These are phyloP conservation scores for Cerrena zonata DNA, from an alignment of 1,284 basidiomycete genomes.

Conservation along the genomic window DNA sequence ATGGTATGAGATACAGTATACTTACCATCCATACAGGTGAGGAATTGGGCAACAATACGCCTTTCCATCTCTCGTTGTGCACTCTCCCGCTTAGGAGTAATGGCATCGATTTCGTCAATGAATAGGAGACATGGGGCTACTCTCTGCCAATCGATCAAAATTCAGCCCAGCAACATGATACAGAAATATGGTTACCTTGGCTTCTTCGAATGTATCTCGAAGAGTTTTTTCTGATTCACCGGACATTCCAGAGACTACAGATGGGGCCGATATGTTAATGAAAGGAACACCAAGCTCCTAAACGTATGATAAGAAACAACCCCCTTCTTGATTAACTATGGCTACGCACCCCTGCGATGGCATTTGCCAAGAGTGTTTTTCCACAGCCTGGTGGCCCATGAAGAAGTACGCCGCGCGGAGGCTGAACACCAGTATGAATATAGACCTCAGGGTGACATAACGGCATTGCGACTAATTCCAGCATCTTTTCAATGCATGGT, in stretches of 20 bases:
- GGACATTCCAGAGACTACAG: constrained; percentile 94
- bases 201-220: constrained; percentile 93
- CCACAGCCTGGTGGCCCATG: constrained; percentile 97
- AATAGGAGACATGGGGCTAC: constrained; percentile 87
- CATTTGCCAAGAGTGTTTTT: constrained; percentile 87
- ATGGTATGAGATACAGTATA: constrained; percentile 5
- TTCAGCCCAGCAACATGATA: constrained; percentile 1
- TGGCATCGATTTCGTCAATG: constrained; percentile 97
- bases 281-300: constrained; percentile 90
- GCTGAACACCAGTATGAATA: constrained; percentile 85
- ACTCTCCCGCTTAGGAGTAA: constrained; percentile 94
- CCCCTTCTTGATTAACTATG: not conserved
- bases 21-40: constrained; percentile 95
- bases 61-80: constrained; percentile 97
- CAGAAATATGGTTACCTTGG: constrained; percentile 76
- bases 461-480: constrained; percentile 93
- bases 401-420: constrained; percentile 88
- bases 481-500: constrained; percentile 82
- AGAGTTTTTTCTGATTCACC: constrained; percentile 96
- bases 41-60: constrained; percentile 91
- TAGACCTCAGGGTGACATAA: constrained; percentile 94
- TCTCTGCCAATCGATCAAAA: no score
- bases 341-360: constrained; percentile 80
- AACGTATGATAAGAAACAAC: constrained; percentile 11
- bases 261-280: constrained; percentile 88